Evolutionary conservation across 495 filamentous ascomycete species (phyloP).

Genomic region (Trichoderma gamsii): DNA sequence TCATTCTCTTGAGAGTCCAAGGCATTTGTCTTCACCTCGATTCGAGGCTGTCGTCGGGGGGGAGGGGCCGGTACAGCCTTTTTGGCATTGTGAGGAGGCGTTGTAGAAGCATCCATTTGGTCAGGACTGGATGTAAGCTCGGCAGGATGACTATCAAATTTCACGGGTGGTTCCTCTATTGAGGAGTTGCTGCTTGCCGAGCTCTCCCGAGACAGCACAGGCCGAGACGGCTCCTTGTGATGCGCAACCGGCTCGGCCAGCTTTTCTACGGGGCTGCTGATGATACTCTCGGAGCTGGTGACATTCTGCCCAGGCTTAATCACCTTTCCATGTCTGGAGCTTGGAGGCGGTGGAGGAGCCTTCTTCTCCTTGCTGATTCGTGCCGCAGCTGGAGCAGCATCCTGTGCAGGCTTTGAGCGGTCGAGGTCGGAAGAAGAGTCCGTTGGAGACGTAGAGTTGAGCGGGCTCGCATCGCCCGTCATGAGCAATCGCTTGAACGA

Average conservation of each 20-base stretch:
- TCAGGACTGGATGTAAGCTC: background rate
- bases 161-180: background rate
- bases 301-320: constrained; percentile 41
- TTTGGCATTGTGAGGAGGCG: constrained; percentile 19
- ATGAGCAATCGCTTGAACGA: constrained; percentile 56
- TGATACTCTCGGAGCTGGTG: background rate
- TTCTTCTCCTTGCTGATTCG: constrained; percentile 26
- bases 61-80: constrained; percentile 46
- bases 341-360: constrained; percentile 53
- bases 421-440: constrained; percentile 6
- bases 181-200: background rate
- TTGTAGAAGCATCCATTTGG: background rate
- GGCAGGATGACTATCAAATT: background rate
- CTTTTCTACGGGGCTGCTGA: background rate
- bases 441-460: constrained; percentile 18
- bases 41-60: constrained; percentile 36
- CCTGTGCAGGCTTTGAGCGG: background rate
- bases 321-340: constrained; percentile 62
- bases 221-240: constrained; percentile 42
- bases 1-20: constrained; percentile 29
- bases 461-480: constrained; percentile 46
- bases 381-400: background rate
- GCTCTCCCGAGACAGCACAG: constrained; percentile 24
- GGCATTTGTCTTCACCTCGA: constrained; percentile 32
- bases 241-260: background rate